Conservation (phyloP, 2,329 filamentous ascomycete species). For the Colletotrichum filicis region DNA sequence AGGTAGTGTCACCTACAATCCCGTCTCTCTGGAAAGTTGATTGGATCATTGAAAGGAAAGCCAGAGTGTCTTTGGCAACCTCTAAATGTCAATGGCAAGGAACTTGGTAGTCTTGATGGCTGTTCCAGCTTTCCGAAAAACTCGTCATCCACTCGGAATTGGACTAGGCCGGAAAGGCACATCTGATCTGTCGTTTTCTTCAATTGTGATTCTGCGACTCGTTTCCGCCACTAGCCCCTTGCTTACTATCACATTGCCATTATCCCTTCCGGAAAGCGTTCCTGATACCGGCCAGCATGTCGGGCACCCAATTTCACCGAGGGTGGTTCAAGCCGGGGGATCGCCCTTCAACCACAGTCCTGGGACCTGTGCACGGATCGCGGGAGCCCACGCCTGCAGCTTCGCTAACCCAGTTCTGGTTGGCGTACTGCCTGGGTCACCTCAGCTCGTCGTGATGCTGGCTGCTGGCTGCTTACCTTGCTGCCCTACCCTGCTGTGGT, state of each 20-base stretch:
- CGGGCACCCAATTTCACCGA: slow-evolving; percentile 11
- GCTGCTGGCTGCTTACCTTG: background rate
- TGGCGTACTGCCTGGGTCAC: slow-evolving; percentile 21
- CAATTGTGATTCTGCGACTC: background rate
- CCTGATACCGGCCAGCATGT: slow-evolving; percentile 9
- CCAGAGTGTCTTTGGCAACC: background rate
- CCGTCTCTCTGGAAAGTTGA: background rate
- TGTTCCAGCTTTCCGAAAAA: background rate
- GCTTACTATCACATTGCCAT: slow-evolving; percentile 4
- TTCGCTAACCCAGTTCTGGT: slow-evolving; percentile 22
- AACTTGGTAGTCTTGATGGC: background rate
- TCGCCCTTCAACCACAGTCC: slow-evolving; percentile 34
- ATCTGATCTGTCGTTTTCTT: background rate
- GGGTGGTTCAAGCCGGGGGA: slow-evolving; percentile 27
- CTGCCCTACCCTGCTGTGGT: slow-evolving; percentile 3
- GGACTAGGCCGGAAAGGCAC: background rate
- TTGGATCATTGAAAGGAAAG: background rate
- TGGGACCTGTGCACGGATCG: slow-evolving; percentile 31
- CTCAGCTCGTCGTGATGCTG: slow-evolving; percentile 17
- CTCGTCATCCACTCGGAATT: background rate
- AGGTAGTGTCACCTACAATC: background rate
- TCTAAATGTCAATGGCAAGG: background rate
- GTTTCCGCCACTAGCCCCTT: slow-evolving; percentile 3
- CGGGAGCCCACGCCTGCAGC: slow-evolving; percentile 24
- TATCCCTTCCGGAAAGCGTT: background rate